These are phyloP conservation scores for Tritrichomonas foetus DNA, from an alignment of 208 protist genomes.

Conservation along the genomic window DNA sequence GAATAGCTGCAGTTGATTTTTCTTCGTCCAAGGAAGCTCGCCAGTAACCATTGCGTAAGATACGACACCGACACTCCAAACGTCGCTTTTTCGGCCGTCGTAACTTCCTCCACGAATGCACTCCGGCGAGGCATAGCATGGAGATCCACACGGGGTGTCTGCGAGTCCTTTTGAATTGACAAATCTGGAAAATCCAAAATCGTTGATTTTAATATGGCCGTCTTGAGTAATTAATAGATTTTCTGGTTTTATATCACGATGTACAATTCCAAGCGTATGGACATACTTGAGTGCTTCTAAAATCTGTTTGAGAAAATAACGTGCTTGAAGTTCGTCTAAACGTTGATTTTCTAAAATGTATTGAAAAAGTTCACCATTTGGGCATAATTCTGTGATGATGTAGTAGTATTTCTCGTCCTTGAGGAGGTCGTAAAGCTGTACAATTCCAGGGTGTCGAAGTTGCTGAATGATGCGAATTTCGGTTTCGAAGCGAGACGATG, in stretches of 20 bases:
- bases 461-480: neutral
- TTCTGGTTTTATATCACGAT: conserved; percentile 28
- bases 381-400: neutral
- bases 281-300: neutral
- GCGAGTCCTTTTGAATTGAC: neutral
- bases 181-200: neutral
- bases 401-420: neutral
- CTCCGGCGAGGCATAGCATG: neutral
- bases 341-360: neutral
- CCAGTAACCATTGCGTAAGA: neutral
- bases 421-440: neutral
- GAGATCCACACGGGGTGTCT: neutral
- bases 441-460: neutral
- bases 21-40: neutral
- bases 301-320: neutral
- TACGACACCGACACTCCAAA: neutral
- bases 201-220: neutral
- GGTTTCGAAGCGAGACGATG: neutral
- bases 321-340: neutral
- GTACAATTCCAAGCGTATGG: neutral
- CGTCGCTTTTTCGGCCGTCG: neutral
- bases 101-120: neutral
- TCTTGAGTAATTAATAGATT: neutral
- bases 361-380: no score
- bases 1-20: neutral